A percentile compares a stretch with the other conserved stretches of the same genome.
Evolutionary conservation across 768 basidiomycete genomes (phyloP).

Genomic region (Leucocoprinus leucothites): DNA sequence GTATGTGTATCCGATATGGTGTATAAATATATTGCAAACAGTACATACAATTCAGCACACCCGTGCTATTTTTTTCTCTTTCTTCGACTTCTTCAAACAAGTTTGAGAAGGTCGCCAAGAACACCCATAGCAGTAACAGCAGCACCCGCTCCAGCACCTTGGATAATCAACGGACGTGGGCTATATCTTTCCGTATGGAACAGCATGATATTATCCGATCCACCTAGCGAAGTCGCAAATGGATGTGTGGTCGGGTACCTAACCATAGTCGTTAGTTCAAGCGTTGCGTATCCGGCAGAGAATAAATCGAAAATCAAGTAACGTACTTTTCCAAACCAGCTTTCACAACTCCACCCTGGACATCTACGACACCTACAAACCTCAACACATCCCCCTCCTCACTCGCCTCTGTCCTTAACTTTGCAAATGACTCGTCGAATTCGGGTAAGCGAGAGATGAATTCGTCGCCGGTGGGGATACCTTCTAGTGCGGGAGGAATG

Average conservation of each 20-base stretch:
- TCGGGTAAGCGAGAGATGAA: constrained; percentile 79
- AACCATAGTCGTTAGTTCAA: not conserved
- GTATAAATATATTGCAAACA: no score
- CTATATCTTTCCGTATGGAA: constrained; percentile 95
- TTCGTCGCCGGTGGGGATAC: constrained; percentile 70
- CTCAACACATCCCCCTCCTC: constrained; percentile 82
- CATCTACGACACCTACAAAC: constrained; percentile 94
- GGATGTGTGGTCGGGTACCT: constrained; percentile 91
- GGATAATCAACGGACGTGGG: constrained; percentile 84
- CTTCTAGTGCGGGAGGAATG: constrained; percentile 72
- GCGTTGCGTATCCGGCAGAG: not conserved
- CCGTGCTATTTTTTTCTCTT: no score
- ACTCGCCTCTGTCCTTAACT: constrained; percentile 74
- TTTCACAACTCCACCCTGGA: constrained; percentile 64
- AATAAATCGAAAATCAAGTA: not conserved
- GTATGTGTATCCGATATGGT: no score
- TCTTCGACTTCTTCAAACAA: constrained; percentile 17
- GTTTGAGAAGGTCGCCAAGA: constrained; percentile 77
- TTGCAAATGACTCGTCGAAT: constrained; percentile 77
- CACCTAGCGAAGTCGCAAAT: constrained; percentile 93
- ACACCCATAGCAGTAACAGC: constrained; percentile 99
- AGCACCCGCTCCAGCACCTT: constrained; percentile 96
- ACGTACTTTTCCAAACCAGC: constrained; percentile 88
- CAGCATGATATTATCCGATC: constrained; percentile 97
- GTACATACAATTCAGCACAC: no score